Evolutionary conservation across 495 filamentous ascomycete genomes (phyloP).

Genomic region (Aspergillus diversus): DNA sequence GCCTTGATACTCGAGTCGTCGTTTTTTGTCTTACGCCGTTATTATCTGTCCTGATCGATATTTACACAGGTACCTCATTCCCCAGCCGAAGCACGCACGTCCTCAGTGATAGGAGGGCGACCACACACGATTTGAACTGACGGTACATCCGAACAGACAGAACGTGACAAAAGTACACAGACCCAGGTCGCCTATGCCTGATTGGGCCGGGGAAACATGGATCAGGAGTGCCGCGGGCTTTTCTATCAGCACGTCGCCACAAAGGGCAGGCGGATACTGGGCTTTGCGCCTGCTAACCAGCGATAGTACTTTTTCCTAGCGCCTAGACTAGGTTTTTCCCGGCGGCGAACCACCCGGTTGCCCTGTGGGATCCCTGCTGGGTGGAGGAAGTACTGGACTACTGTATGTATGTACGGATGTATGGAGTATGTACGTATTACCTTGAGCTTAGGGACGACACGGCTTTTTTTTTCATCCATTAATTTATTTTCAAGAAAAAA

Average conservation of each 20-base stretch:
- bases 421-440: constrained; percentile 9
- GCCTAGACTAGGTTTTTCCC: constrained; percentile 21
- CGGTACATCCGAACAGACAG: constrained; percentile 8
- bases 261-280: constrained; percentile 41
- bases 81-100: neutral
- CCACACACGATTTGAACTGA: neutral
- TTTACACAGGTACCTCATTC: neutral
- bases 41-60: neutral
- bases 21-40: neutral
- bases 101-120: neutral
- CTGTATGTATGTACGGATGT: constrained; percentile 12
- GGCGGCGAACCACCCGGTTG: constrained; percentile 32
- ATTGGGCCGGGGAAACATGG: constrained; percentile 50
- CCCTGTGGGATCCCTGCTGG: constrained; percentile 20
- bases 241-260: constrained; percentile 41
- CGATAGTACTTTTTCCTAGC: constrained; percentile 30
- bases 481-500: constrained; percentile 6
- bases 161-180: constrained; percentile 37
- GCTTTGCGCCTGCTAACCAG: constrained; percentile 22
- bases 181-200: constrained; percentile 22
- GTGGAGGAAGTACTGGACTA: constrained; percentile 17
- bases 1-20: neutral
- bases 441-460: constrained; percentile 1
- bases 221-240: constrained; percentile 36
- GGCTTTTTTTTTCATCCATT: constrained; percentile 9